Evolutionary conservation across 805 yeast species (phyloP), one percentile per base, ranked within the genome.

Genomic region (Jamesozyma spencerorum): DNA sequence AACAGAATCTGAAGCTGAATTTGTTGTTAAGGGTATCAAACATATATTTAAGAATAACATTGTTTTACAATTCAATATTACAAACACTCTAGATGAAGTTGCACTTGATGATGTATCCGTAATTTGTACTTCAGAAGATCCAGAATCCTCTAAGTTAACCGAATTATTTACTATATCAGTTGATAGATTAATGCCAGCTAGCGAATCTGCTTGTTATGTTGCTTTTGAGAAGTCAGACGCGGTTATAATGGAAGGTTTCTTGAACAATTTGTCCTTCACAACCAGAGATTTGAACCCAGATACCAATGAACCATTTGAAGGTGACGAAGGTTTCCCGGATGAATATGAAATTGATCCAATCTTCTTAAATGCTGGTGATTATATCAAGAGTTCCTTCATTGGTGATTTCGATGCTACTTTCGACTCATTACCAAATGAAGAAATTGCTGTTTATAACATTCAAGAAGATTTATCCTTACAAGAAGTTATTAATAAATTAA

Each of bases 1-100:
- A 54, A 88, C 97, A 18, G 98, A 92, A 61, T 71, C 75, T 44
- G 97, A 88, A 61, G 86, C 94, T 46, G 98, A 92, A 65, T 86
- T 87, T 61, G 88, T 86, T 34, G 94, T 92, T 44, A 73, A 72
- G 39, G 88, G 82, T 28, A 70, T 85, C 42, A 88, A 85, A 63
- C 97, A 88, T 60, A 65, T 88, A 41, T 92, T 84, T 63, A 77
- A 76, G 46, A 68, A 75, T 13, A 79, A 83, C 53, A 68, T 81
- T 54, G 76, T 90, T 46, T 64, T 87, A 48, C 96, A 90, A 67
- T 90, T 75, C 64, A 78, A 82, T 48, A 75, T 92, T 48, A 74
- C 81, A 43, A 92, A 92, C 67, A 92, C 97, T 3, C 72, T 87
- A 57, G 73, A 77, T 18, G 92, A 82, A 52, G 75, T 81, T 41